Evolutionary conservation across 306 rosid genomes (phyloP).

Genomic region (Oxytropis ochrocephala): DNA sequence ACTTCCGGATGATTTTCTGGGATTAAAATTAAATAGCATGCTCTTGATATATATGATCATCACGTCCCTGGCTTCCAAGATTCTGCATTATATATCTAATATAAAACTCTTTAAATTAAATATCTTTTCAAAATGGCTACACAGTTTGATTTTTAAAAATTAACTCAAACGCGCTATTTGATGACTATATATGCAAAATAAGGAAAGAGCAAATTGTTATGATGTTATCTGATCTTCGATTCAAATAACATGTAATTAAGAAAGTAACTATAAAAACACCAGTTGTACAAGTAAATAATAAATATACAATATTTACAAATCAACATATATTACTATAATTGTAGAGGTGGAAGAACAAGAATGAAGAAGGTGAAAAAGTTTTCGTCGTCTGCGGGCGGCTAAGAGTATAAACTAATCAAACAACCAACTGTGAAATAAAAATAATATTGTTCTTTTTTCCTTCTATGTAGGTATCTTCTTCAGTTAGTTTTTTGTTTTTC

Average conservation of each 20-base stretch:
- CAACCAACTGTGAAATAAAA: not conserved
- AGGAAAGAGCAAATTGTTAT: not conserved
- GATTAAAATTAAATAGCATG: no score
- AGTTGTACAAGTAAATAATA: not conserved
- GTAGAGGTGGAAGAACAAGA: not conserved
- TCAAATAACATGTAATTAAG: not conserved
- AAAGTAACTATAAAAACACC: not conserved
- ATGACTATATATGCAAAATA: not conserved
- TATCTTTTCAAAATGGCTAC: not conserved
- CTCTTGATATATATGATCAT: no score
- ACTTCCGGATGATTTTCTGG: no score
- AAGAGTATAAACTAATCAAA: not conserved
- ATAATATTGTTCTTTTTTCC: not conserved
- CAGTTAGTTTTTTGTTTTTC: not conserved
- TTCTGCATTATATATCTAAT: not conserved
- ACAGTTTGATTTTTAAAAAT: not conserved
- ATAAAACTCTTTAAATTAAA: not conserved
- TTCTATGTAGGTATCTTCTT: not conserved
- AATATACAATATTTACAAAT: not conserved
- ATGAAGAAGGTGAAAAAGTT: not conserved
- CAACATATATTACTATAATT: no score
- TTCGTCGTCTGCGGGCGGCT: slow-evolving; percentile 6
- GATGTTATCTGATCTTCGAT: not conserved
- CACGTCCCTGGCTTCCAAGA: not conserved
- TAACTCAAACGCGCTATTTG: not conserved